Evolutionary conservation across 371 early-diverging fungal species (phyloP), one percentile per base, ranked within the genome.

Genomic region (Mortierella sp.): DNA sequence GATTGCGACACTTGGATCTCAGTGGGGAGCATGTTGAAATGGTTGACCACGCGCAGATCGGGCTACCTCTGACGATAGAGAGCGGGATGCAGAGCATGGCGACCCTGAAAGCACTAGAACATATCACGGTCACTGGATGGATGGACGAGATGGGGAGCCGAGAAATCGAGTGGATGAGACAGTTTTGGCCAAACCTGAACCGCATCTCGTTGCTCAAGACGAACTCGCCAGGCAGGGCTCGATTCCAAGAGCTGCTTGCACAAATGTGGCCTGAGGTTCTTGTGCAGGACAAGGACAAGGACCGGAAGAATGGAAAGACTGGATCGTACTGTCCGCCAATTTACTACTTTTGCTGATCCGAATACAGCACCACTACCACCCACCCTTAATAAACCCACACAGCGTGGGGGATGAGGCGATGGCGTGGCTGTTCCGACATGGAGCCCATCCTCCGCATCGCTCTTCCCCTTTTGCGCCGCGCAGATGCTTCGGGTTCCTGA

Each of bases 131-230:
- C 3, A 70, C 71, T 0, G 71, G 64, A 12, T 70, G 71, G 71
- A 37, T 59, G 0, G 60, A 54, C 24, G 64, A 70, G 12, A 63
- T 70, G 64, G 63, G 64, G 1, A 14, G 17, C 13, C 27, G 29
- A 2, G 71, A 70, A 49, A 39, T 63, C 17, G 40, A 24, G 27
- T 70, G 71, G 71, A 70, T 70, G 71, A 63, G 55, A 27, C 27
- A 19, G 6, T 49, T 49, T 2, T 70, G 71, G 71, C 59, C 60
- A 12, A 56, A 34, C 21, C 48, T 70, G 34, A 31, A 16, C 7
- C 47, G 44, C 9, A 43, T 70, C 2, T 54, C 57, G 24, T 19
- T 68, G 21, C 53, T 68, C 16, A 55, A 61, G 57, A 40, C 68
- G 10, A 28, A 37, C 17, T 12, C 46, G 4, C 17, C 28, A 2